A percentile compares a stretch with the other conserved stretches of the same genome.
Evolutionary conservation across 2,329 filamentous ascomycete genomes (phyloP).

Genomic region (Monilinia vaccinii-corymbosi): DNA sequence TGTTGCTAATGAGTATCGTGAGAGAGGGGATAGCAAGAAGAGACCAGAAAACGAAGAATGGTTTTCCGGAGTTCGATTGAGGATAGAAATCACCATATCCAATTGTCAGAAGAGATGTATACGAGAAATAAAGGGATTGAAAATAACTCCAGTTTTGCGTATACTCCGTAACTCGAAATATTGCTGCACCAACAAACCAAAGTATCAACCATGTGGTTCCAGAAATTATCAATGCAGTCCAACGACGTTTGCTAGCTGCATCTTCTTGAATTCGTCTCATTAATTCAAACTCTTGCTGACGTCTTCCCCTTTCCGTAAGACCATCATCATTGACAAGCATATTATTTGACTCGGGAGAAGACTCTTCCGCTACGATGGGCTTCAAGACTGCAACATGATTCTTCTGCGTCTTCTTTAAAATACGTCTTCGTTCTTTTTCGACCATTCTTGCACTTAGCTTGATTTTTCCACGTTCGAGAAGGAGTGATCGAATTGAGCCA

Average conservation of each 20-base stretch:
- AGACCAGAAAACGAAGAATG: slow-evolving; percentile 92
- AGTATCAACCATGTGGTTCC: slow-evolving; percentile 59
- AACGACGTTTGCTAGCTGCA: slow-evolving; percentile 58
- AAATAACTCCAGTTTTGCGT: slow-evolving; percentile 63
- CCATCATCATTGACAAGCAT: neutral
- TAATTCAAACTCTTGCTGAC: slow-evolving; percentile 62
- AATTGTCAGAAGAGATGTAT: slow-evolving; percentile 73
- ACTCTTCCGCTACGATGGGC: slow-evolving; percentile 29
- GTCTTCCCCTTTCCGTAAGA: slow-evolving; percentile 46
- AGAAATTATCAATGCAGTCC: slow-evolving; percentile 64
- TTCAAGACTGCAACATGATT: slow-evolving; percentile 41
- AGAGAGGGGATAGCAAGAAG: slow-evolving; percentile 78
- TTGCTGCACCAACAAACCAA: slow-evolving; percentile 71
- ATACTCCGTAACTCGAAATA: slow-evolving; percentile 53
- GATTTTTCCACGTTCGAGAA: slow-evolving; percentile 47
- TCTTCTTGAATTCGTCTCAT: slow-evolving; percentile 73
- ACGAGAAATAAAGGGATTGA: slow-evolving; percentile 75
- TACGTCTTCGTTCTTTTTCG: slow-evolving; percentile 46
- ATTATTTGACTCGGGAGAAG: neutral
- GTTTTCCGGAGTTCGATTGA: slow-evolving; percentile 65
- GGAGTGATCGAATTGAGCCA: slow-evolving; percentile 62
- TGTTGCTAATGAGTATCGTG: slow-evolving; percentile 76
- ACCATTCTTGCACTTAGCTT: slow-evolving; percentile 48
- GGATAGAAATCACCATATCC: slow-evolving; percentile 79
- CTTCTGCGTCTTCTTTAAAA: slow-evolving; percentile 38